phyloP scores from a whole-genome alignment of 225 moss, liverwort and hornwort genomes.

The Marchantia paleacea region DNA sequence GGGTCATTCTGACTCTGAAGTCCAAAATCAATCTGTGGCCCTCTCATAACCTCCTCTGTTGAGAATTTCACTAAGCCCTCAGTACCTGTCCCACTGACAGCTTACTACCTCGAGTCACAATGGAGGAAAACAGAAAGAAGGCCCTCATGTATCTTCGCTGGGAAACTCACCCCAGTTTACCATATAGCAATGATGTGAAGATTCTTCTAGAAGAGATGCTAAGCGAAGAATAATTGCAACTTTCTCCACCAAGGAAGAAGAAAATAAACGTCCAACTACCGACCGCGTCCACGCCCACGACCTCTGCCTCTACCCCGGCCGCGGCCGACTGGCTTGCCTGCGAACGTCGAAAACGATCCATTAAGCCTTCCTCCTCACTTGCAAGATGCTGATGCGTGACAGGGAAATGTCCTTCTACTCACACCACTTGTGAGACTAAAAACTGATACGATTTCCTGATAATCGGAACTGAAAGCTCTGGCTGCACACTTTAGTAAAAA shows the following conservation, averaged over 20 bases:
- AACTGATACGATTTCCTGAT: no score
- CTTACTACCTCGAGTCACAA: conserved; percentile 21
- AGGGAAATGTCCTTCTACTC: no score
- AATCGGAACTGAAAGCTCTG: neutral
- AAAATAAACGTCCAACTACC: conserved; percentile 29
- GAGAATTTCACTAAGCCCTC: conserved; percentile 21
- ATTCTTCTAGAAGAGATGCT: conserved; percentile 33
- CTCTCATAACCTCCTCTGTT: conserved; percentile 16
- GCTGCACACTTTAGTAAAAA: no score
- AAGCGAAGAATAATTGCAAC: conserved; percentile 24
- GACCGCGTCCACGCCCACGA: conserved; percentile 47
- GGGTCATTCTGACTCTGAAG: neutral
- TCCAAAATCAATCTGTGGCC: conserved; percentile 11
- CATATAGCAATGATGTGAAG: conserved; percentile 32
- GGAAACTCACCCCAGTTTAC: conserved; percentile 46
- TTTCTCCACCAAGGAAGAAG: conserved; percentile 19
- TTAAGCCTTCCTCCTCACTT: no score
- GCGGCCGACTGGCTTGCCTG: conserved; percentile 53
- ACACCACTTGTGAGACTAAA: no score
- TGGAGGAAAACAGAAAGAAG: conserved; percentile 26
- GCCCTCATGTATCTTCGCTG: conserved; percentile 24
- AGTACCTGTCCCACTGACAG: conserved; percentile 20
- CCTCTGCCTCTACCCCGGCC: conserved; percentile 49
- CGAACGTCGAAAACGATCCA: neutral
- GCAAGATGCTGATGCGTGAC: no score